Percentiles rank a stretch among this genome's conserved stretches.
These are phyloP conservation scores for Amanita exitialis DNA, from an alignment of 768 basidiomycete species.

Conservation along the genomic window DNA sequence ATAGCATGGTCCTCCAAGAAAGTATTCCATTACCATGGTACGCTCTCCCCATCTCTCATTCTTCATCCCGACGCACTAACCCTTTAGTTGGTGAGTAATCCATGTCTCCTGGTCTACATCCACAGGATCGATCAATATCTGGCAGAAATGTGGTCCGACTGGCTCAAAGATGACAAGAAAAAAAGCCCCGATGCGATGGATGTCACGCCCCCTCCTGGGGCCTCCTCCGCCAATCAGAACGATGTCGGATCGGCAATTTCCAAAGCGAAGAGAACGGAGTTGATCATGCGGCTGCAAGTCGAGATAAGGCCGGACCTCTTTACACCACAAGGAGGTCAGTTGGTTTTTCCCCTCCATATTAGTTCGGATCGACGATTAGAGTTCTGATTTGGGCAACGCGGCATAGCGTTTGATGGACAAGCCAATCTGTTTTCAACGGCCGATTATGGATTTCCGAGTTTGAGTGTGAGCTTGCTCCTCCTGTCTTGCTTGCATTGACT, in stretches of 20 bases:
- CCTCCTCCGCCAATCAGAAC: neutral
- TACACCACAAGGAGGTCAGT: neutral
- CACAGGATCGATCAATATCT: neutral
- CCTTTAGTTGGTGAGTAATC: neutral
- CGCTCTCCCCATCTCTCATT: neutral
- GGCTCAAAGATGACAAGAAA: neutral
- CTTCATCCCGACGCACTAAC: neutral
- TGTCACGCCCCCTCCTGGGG: neutral
- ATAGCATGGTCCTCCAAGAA: neutral
- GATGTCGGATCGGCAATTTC: neutral
- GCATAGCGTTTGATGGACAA: constrained; percentile 2
- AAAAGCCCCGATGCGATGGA: neutral
- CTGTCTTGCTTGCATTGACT: neutral
- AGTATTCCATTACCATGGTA: constrained; percentile 5
- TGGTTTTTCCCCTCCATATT: neutral
- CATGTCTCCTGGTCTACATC: neutral
- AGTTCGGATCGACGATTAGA: neutral
- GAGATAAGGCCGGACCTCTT: constrained; percentile 1
- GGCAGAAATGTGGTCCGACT: neutral
- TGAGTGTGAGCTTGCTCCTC: neutral
- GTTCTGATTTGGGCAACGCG: neutral
- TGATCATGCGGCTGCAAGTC: constrained; percentile 5
- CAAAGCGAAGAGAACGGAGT: neutral
- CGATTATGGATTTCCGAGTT: neutral
- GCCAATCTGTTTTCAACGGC: neutral